Conservation (phyloP, 306 rosid genomes). For the Prinsepia uniflora region DNA sequence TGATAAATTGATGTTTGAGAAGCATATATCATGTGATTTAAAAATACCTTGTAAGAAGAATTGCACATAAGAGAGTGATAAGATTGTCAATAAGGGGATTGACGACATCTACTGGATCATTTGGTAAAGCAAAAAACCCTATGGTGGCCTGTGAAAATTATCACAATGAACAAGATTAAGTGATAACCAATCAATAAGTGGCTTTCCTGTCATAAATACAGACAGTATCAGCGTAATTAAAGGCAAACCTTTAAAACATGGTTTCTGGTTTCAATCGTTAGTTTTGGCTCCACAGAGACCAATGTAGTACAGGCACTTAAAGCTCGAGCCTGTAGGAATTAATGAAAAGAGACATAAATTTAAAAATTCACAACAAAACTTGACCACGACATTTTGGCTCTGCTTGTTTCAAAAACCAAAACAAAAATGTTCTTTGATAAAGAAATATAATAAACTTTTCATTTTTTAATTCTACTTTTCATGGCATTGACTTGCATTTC, state of each 20-base stretch:
- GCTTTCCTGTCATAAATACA: not conserved
- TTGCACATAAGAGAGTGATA: conserved; percentile 86
- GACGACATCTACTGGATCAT: conserved; percentile 81
- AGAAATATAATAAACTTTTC: not conserved
- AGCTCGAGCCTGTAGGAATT: conserved; percentile 72
- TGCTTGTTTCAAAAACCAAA: not conserved
- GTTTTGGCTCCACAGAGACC: conserved; percentile 94
- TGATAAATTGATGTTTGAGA: conserved; percentile 18
- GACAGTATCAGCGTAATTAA: not conserved
- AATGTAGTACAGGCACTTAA: conserved; percentile 94
- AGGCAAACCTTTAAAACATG: conserved; percentile 69
- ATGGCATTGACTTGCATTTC: not conserved
- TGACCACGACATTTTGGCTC: conserved; percentile 7
- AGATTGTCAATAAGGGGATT: conserved; percentile 81
- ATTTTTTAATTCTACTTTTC: not conserved
- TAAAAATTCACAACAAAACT: conserved; percentile 21
- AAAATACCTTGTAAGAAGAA: conserved; percentile 87
- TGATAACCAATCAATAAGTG: not conserved
- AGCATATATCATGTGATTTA: conserved; percentile 7
- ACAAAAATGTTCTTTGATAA: too few species aligned
- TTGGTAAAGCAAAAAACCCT: conserved; percentile 94
- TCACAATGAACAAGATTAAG: conserved; percentile 18
- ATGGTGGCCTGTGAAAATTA: conserved; percentile 78
- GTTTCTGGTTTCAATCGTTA: conserved; percentile 89
- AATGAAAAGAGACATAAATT: conserved; percentile 6